These are phyloP conservation scores for Vinca major DNA, from an alignment of 305 asterid genomes.

Conservation along the genomic window DNA sequence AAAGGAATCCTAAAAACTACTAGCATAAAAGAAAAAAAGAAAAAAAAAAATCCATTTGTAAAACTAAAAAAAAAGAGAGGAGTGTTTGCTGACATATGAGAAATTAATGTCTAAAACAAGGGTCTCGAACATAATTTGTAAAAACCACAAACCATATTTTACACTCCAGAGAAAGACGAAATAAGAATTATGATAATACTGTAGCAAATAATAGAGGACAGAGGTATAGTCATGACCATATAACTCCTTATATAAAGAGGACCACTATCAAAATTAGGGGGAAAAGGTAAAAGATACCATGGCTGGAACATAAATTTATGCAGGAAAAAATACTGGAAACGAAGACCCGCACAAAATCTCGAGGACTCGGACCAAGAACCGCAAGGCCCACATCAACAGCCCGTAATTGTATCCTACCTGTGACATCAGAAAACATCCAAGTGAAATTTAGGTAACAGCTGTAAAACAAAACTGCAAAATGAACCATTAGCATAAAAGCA, in stretches of 20 bases:
- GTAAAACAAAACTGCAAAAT: background rate
- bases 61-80: background rate
- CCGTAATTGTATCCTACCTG: background rate
- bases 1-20: background rate
- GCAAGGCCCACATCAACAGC: background rate
- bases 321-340: background rate
- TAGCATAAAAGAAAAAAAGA: background rate
- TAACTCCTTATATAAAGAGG: background rate
- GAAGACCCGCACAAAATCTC: background rate
- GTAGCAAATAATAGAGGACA: background rate
- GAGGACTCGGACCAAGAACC: background rate
- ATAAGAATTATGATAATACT: background rate
- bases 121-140: background rate
- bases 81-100: background rate
- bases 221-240: background rate
- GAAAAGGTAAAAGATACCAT: background rate
- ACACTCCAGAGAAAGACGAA: background rate
- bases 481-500: background rate
- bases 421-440: background rate
- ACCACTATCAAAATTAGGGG: background rate
- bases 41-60: background rate
- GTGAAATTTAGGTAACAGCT: conserved; percentile 1
- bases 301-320: background rate
- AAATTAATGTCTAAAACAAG: background rate
- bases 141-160: background rate